Conservation (phyloP, 441 rosid genomes). For the Hypseocharis bilobata region DNA sequence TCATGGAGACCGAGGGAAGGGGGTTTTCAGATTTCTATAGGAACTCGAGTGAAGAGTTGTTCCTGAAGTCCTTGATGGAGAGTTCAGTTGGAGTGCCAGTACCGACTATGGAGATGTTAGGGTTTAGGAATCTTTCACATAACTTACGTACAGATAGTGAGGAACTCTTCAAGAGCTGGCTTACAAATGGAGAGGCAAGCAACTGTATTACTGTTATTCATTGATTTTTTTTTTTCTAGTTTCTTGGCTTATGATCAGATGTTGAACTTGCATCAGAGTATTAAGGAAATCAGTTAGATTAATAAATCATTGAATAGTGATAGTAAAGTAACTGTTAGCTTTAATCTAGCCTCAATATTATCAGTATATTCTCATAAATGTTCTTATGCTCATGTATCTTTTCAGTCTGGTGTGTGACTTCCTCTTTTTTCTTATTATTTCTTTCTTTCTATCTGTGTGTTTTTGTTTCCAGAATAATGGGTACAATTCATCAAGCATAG, state of each 20-base stretch:
- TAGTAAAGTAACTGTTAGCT: background rate
- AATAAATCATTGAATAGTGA: background rate
- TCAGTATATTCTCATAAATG: too few species aligned
- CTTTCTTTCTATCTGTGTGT: background rate
- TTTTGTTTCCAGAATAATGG: slow-evolving; percentile 40
- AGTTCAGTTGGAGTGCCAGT: slow-evolving; percentile 39
- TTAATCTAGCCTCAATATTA: too few species aligned
- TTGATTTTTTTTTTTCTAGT: background rate
- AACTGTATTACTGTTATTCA: background rate
- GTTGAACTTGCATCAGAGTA: background rate
- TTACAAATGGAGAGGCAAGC: slow-evolving; percentile 66
- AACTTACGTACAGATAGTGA: slow-evolving; percentile 54
- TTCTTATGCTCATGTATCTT: background rate
- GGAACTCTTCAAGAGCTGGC: slow-evolving; percentile 73
- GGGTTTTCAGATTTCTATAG: slow-evolving; percentile 42
- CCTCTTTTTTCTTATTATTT: slow-evolving; percentile 1
- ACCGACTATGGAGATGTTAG: slow-evolving; percentile 55
- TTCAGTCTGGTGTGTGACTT: background rate
- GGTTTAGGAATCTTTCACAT: slow-evolving; percentile 45
- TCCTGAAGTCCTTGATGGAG: slow-evolving; percentile 56
- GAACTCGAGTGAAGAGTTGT: slow-evolving; percentile 60
- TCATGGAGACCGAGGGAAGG: slow-evolving; percentile 39
- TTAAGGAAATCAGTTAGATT: background rate
- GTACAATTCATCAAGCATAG: slow-evolving; percentile 34
- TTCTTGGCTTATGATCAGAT: background rate